These are phyloP conservation scores for Tricholomella constricta DNA, from an alignment of 768 basidiomycete genomes.

Conservation along the genomic window DNA sequence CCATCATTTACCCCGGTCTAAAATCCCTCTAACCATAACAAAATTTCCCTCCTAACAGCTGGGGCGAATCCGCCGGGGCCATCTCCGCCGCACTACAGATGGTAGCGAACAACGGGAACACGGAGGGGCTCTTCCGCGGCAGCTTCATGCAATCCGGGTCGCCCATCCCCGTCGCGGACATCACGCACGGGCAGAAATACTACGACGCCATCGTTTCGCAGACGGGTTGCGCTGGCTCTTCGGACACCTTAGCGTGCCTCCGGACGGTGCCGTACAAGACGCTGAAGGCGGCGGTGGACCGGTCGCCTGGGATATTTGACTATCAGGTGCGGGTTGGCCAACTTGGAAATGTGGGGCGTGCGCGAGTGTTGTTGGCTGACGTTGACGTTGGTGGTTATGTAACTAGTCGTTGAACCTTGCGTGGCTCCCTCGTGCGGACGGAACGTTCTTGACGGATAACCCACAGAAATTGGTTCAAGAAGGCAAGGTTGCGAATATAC, in stretches of 20 bases:
- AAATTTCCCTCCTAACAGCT: too few relatives aligned
- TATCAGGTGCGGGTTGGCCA: constrained; percentile 25
- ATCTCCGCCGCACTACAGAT: constrained; percentile 53
- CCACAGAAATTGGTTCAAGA: constrained; percentile 43
- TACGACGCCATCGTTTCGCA: constrained; percentile 44
- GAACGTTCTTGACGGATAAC: constrained; percentile 45
- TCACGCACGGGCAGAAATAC: constrained; percentile 44
- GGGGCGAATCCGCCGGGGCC: constrained; percentile 60
- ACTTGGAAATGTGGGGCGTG: too few relatives aligned
- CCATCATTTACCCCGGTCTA: constrained; percentile 9
- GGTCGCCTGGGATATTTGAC: constrained; percentile 38
- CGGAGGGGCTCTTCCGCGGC: constrained; percentile 49
- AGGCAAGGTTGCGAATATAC: constrained; percentile 49
- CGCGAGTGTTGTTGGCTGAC: too few relatives aligned
- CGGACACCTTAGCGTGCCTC: constrained; percentile 47
- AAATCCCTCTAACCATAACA: too few relatives aligned
- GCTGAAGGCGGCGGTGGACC: constrained; percentile 46
- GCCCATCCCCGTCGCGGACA: constrained; percentile 45
- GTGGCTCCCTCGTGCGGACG: constrained; percentile 54
- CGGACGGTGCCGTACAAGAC: constrained; percentile 36
- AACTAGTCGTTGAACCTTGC: constrained; percentile 49
- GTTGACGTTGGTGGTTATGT: too few relatives aligned
- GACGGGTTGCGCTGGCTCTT: constrained; percentile 39
- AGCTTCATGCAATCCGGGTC: constrained; percentile 54
- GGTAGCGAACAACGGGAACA: constrained; percentile 44